Conservation (phyloP, 108 stramenopile species). For the Discostella pseudostelligera region DNA sequence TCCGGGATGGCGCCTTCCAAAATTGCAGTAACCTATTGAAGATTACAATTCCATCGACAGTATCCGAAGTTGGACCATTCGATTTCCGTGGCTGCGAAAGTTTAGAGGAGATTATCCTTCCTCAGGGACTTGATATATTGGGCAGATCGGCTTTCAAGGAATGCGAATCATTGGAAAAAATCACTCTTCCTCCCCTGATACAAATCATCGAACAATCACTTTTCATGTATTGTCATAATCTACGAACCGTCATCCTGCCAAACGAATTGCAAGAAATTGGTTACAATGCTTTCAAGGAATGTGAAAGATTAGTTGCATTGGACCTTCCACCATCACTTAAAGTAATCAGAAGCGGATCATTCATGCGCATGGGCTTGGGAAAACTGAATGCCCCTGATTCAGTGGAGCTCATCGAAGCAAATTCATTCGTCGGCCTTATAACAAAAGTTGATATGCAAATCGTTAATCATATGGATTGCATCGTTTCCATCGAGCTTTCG, state of each 20-base stretch:
- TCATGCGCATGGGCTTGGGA: no score
- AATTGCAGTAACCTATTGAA: neutral
- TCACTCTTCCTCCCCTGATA: neutral
- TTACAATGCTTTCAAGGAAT: neutral
- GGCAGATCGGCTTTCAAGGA: neutral
- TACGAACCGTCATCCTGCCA: neutral
- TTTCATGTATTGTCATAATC: neutral
- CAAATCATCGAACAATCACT: neutral
- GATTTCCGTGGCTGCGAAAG: neutral
- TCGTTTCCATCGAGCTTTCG: constrained; percentile 1
- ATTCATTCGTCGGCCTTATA: no score
- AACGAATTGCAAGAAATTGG: neutral
- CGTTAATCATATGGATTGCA: no score
- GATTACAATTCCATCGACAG: neutral
- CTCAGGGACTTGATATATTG: neutral
- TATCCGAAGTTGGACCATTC: neutral
- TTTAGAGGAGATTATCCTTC: neutral
- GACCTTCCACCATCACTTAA: neutral
- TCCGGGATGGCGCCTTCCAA: neutral
- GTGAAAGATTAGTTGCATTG: neutral
- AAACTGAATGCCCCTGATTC: no score
- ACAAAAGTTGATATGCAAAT: no score
- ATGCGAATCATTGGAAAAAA: neutral
- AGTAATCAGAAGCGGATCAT: neutral
- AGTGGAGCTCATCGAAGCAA: no score